Base-by-base conservation (phyloP, 495 filamentous ascomycete species). In the Penicillium odoratum region DNA sequence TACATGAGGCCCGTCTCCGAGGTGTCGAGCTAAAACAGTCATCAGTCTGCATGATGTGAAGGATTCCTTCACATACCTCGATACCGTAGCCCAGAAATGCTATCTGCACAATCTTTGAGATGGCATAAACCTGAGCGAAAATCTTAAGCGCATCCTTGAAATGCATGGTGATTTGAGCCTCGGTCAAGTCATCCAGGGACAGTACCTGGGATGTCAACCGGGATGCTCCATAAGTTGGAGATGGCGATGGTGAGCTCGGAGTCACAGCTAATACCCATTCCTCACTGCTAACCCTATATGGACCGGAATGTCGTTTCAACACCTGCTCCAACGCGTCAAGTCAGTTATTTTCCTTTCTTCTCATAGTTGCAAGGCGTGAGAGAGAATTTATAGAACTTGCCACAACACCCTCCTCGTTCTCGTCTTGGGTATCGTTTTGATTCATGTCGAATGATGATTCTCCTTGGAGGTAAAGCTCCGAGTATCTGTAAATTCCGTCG, bases 31-130 rank as follows among this genome's bases (percentile, higher is more conserved):
- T 79, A 31, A 18, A 40, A 55, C 5, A 7, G 43, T 15, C 51
- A 47, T 51, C 29, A 26, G 48, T 57, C 46, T 11, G 38, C n/a
- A 15, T 33, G 47, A 45, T n/a, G 18, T n/a, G 26, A 30, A 1
- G 31, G 18, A 38, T 10, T n/a, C 21, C 18, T 29, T 13, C 38
- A 8, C 34, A 9, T 61, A 79, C 76, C 55, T 75, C 70, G 11
- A 68, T 55, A 0, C 68, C 72, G 48, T 72, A 79, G 16, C 62
- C 62, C 46, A 71, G 18, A 43, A 75, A 69, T 8, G 67, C 50
- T n/a, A 64, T 66, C 28, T 72, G 56, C 18, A 73, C 28, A 13
- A 79, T 56, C 53, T 79, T 79, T 18, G 72, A 67, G 49, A 73
- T 51, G 7, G 69, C 61, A 51, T 76, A 79, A 7, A 79, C 60